Percentiles rank a stretch among this genome's conserved stretches.
These are phyloP conservation scores for Porogramme epimiltina DNA, from an alignment of 1,284 basidiomycete species.

Conservation along the genomic window DNA sequence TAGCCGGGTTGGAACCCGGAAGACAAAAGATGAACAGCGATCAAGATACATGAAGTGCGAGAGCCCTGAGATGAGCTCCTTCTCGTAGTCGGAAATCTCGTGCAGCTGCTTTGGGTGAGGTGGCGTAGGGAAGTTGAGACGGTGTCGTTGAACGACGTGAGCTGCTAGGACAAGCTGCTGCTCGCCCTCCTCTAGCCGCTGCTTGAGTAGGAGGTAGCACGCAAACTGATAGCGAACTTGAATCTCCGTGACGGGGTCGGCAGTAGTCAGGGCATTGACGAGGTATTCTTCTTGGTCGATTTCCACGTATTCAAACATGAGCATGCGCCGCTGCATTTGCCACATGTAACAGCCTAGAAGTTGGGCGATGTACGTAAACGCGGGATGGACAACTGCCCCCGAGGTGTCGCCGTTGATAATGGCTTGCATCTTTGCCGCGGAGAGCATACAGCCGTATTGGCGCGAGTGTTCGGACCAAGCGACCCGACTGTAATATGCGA, in stretches of 20 bases:
- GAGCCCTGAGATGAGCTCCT: slow-evolving; percentile 27
- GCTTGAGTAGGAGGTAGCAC: slow-evolving; percentile 26
- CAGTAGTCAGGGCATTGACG: slow-evolving; percentile 17
- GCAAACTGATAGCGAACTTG: slow-evolving; percentile 27
- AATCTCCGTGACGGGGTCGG: slow-evolving; percentile 23
- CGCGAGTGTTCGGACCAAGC: slow-evolving; percentile 25
- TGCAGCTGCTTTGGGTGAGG: slow-evolving; percentile 13
- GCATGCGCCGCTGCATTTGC: slow-evolving; percentile 24
- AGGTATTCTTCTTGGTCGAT: slow-evolving; percentile 20
- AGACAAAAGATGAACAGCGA: slow-evolving; percentile 24
- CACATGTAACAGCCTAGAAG: slow-evolving; percentile 29
- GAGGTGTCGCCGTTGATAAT: slow-evolving; percentile 27
- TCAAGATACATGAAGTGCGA: slow-evolving; percentile 30
- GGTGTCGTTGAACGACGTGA: slow-evolving; percentile 15
- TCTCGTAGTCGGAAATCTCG: slow-evolving; percentile 18
- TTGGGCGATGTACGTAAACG: slow-evolving; percentile 27
- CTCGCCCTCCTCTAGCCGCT: slow-evolving; percentile 24
- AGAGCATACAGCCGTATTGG: slow-evolving; percentile 25
- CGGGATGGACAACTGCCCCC: slow-evolving; percentile 25
- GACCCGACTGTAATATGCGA: slow-evolving; percentile 22
- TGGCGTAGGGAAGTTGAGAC: slow-evolving; percentile 11
- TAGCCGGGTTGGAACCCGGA: slow-evolving; percentile 21
- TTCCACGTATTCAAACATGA: slow-evolving; percentile 15
- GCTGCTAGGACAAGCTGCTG: slow-evolving; percentile 23
- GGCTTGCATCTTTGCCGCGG: slow-evolving; percentile 25